Base-by-base conservation (phyloP, 177 flowering plant species). In the Vitis hybrid region DNA sequence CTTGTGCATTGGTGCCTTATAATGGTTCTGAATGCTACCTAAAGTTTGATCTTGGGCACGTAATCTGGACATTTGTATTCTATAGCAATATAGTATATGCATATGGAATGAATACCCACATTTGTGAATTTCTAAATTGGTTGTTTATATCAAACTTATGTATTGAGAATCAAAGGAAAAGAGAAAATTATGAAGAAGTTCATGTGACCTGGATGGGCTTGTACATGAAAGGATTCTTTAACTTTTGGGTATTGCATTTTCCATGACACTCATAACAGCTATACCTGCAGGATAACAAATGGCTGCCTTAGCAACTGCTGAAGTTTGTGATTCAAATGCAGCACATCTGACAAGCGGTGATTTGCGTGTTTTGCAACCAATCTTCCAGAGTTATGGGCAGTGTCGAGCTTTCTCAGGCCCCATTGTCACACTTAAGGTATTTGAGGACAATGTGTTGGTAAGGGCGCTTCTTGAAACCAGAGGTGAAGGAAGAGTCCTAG, bases 361-460 rank as follows among this genome's bases (percentile, higher is more conserved):
- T n/a, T 56, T 88, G 62, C 84, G 85, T 2, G 83, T 75, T 23
- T 82, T 88, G 62, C 81, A 82, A 15, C 89, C 92, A 11, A 68
- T 78, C 17, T 85, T 88, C 82, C 64, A 83, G 69, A 76, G 73
- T 11, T 88, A 88, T 40, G 92, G 90, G 7, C 84, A 79, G 56
- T 26, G 79, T 8, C 70, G 80, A 19, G 75, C 80, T 10, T 88
- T 88, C 72, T 77, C 85, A 9, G 92, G 92, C 15, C 90, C 84
- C 7, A 57, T 86, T 30, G 82, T 76, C 26, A 88, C 90, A 0
- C 70, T 88, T 4, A 88, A 86, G 78, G 85, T 83, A 62, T 85
- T 88, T 17, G 92, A 88, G 72, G 92, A 88, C 85, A 88, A 88
- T 68, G 89, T 86, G 23, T 45, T 86, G 70, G 89, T 86, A 2